Base-by-base conservation (phyloP, 495 filamentous ascomycete species). In the Penicillium riverlandense region DNA sequence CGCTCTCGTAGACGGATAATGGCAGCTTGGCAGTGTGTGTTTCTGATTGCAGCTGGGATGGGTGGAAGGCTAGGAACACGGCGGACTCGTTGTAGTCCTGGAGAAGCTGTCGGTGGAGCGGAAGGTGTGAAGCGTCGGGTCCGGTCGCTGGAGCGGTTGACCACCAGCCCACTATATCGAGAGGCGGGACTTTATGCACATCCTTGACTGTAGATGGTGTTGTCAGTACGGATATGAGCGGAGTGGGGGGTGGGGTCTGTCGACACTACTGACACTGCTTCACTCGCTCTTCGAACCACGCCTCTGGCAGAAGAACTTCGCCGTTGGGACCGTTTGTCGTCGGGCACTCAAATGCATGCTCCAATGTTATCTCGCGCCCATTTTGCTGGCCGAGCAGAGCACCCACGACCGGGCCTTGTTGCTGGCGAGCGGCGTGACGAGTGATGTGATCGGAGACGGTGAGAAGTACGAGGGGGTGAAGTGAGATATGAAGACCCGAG, bases 391-490 rank as follows among this genome's bases (percentile, higher is more conserved):
- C 92, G 6, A 99, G 57, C 3, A 99, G 73, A 29, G 83, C 90
- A 44, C 92, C 94, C 27, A 95, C 78, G 29, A 96, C 76, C 5
- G 88, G 88, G 0, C 84, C 85, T 35, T 74, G 62, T 41, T 86
- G 77, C 38, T 76, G 72, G 28, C 94, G 82, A 34, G 92, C 77
- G 11, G 82, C 86, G 65, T 92, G 90, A 40, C 92, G 80, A 35
- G 91, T 94, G 61, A 96, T 89, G 63, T 90, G 91, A 69, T 99
- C 92, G 40, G 90, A 96, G 48, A 99, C 90, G 13, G 86, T 95
- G 66, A 99, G 87, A 40, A 97, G 81, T 29, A 94, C 88, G 8
- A 99, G 82, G 35, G 92, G 92, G 58, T 99, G 92, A 5, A 99
- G 81, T 53, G 88, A 84, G 28, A 90, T 82, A 51, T 86, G 79